Conservation (phyloP, 139 green algal genomes). For the Chlamydomonas incerta region DNA sequence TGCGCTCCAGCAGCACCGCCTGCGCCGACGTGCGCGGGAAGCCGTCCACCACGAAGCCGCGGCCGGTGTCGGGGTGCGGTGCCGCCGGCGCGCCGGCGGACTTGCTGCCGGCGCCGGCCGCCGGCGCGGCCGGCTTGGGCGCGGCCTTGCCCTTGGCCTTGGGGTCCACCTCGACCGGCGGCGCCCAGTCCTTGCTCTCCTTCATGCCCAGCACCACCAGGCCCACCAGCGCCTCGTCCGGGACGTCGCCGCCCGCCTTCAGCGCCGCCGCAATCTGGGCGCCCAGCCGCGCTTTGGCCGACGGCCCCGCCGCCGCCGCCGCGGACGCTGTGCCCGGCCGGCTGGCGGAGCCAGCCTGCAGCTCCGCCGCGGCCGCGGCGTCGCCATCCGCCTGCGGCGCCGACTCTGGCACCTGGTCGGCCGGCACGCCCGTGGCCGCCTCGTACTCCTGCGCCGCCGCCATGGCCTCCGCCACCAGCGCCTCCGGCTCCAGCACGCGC, state of each 20-base stretch:
- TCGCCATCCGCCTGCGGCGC: not conserved
- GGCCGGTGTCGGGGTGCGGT: slow-evolving; percentile 3
- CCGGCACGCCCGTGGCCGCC: not conserved
- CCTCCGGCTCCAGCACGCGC: slow-evolving; percentile 57
- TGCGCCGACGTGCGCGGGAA: slow-evolving; percentile 73
- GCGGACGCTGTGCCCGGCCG: not conserved
- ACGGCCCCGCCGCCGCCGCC: not conserved
- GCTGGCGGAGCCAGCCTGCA: not conserved
- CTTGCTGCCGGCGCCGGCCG: not conserved
- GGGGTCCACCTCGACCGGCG: slow-evolving; percentile 18
- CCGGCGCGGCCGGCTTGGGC: not conserved
- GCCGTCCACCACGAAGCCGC: slow-evolving; percentile 83
- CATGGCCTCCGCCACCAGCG: slow-evolving; percentile 54
- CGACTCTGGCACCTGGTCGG: not conserved
- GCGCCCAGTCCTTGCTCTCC: slow-evolving; percentile 37
- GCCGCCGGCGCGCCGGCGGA: not conserved
- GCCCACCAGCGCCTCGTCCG: slow-evolving; percentile 55
- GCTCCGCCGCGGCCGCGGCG: slow-evolving; percentile 27
- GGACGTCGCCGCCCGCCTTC: slow-evolving; percentile 43
- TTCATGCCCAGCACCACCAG: slow-evolving; percentile 68
- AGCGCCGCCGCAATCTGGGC: slow-evolving; percentile 42
- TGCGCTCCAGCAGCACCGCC: slow-evolving; percentile 75
- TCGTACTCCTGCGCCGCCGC: slow-evolving; percentile 48
- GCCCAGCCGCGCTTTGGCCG: slow-evolving; percentile 43
- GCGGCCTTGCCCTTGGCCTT: slow-evolving; percentile 31